phyloP scores from a whole-genome alignment of 2,329 filamentous ascomycete species.

The Fusarium ramigenum region DNA sequence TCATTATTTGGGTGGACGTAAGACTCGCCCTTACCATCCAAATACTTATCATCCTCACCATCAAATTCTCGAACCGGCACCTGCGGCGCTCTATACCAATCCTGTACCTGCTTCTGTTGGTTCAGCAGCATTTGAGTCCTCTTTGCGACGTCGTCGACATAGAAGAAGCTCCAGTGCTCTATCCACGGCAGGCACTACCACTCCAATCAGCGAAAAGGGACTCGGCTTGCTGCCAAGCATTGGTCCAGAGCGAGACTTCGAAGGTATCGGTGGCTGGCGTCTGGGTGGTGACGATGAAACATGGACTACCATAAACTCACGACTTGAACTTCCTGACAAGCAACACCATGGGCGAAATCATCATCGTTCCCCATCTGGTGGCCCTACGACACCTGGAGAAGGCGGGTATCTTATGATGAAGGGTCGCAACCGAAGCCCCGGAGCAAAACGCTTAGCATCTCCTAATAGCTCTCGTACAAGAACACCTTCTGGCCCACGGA shows the following conservation, averaged over 20 bases:
- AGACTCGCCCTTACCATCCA: conserved; percentile 43
- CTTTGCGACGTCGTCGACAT: conserved; percentile 41
- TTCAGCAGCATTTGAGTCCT: conserved; percentile 31
- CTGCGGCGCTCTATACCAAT: conserved; percentile 7
- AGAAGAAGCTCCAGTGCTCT: conserved; percentile 50
- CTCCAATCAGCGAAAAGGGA: conserved; percentile 48
- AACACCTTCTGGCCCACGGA: conserved; percentile 55
- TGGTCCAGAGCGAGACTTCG: conserved; percentile 65
- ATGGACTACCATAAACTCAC: conserved; percentile 64
- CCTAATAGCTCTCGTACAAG: conserved; percentile 60
- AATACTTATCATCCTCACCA: conserved; percentile 26
- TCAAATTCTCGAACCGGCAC: conserved; percentile 13
- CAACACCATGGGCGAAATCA: conserved; percentile 52
- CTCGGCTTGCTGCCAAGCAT: conserved; percentile 57
- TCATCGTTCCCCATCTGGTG: conserved; percentile 54
- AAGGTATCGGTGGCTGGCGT: conserved; percentile 68
- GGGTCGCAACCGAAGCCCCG: conserved; percentile 49
- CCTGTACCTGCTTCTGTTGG: conserved; percentile 23
- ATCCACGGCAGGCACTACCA: conserved; percentile 47
- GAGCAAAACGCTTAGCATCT: conserved; percentile 43
- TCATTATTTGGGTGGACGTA: conserved; percentile 60
- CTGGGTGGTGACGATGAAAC: conserved; percentile 55
- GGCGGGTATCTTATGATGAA: conserved; percentile 57
- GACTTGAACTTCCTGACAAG: conserved; percentile 60
- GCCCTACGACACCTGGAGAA: conserved; percentile 52